Conservation (phyloP, 805 yeast genomes). For the Candida sphagnicola region DNA sequence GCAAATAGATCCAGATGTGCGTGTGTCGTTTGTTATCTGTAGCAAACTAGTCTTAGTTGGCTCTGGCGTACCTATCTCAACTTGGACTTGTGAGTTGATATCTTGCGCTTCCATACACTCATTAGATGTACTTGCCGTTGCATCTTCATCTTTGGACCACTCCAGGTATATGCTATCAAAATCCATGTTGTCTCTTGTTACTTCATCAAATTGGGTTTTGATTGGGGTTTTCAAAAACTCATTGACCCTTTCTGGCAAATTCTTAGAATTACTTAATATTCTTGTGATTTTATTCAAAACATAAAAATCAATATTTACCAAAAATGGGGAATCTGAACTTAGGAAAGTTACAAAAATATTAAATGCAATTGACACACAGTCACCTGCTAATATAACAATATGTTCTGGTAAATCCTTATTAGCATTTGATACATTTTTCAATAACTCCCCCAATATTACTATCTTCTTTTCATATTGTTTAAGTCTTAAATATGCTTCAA, state of each 20-base stretch:
- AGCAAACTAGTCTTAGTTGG: too few relatives aligned
- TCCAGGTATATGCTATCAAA: background rate
- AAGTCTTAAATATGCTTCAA: conserved; percentile 66
- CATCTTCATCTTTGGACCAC: background rate
- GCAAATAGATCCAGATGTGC: background rate
- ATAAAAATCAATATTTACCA: conserved; percentile 61
- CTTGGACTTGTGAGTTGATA: too few relatives aligned
- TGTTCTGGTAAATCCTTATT: background rate
- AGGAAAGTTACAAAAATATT: conserved; percentile 64
- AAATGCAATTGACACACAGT: conserved; percentile 58
- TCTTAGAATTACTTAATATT: conserved; percentile 12
- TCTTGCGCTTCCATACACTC: too few relatives aligned
- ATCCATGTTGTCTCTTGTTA: background rate
- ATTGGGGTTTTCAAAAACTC: conserved; percentile 11
- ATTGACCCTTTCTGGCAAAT: background rate
- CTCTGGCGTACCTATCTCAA: too few relatives aligned
- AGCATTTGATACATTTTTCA: background rate
- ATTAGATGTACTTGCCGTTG: background rate
- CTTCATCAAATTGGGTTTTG: background rate
- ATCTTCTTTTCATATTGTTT: conserved; percentile 47
- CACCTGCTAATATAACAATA: conserved; percentile 36
- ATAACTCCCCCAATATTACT: conserved; percentile 31
- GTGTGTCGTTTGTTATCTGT: background rate
- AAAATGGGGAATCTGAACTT: conserved; percentile 62
- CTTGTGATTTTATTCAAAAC: conserved; percentile 42